A percentile compares a stretch with the other conserved stretches of the same genome.
These are phyloP conservation scores for Saccharomycopsis sp. DNA, from an alignment of 805 yeast species.

Conservation along the genomic window DNA sequence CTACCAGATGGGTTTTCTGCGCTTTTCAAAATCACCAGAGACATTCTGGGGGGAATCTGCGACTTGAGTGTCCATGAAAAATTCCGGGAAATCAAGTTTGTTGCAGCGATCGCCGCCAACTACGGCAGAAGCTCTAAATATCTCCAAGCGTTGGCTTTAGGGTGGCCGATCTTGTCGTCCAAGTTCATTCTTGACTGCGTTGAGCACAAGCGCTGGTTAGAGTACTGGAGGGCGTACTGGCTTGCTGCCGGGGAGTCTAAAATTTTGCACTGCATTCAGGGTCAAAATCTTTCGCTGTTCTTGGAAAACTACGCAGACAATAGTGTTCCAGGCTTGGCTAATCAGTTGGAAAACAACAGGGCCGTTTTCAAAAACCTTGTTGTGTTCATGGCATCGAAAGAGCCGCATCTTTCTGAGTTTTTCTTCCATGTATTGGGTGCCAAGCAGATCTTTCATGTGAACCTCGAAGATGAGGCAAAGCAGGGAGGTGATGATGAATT, in stretches of 20 bases:
- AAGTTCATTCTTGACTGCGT: constrained; percentile 46
- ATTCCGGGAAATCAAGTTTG: constrained; percentile 37
- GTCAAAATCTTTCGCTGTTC: constrained; percentile 41
- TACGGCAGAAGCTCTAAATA: constrained; percentile 65
- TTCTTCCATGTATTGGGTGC: constrained; percentile 41
- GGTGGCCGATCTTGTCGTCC: constrained; percentile 76
- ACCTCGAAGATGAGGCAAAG: too few relatives aligned
- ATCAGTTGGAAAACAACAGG: constrained; percentile 37
- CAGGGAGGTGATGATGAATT: not conserved
- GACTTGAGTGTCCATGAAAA: constrained; percentile 15
- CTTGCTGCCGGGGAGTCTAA: constrained; percentile 67
- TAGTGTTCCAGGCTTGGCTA: constrained; percentile 21
- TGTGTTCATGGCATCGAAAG: constrained; percentile 22
- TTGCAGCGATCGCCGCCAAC: constrained; percentile 53
- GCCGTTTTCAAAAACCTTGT: constrained; percentile 23
- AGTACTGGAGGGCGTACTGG: constrained; percentile 44
- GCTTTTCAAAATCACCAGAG: constrained; percentile 22
- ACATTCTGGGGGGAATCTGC: constrained; percentile 11
- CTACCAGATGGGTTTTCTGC: constrained; percentile 29
- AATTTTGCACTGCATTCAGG: constrained; percentile 34
- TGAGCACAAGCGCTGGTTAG: constrained; percentile 24
- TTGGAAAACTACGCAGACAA: constrained; percentile 29
- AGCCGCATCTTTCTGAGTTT: constrained; percentile 30
- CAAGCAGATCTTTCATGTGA: constrained; percentile 14
- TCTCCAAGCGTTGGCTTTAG: constrained; percentile 65